Evolutionary conservation across 169 alveolate species (phyloP), one percentile per base, ranked within the genome.

Genomic region (Babesia gibsoni): DNA sequence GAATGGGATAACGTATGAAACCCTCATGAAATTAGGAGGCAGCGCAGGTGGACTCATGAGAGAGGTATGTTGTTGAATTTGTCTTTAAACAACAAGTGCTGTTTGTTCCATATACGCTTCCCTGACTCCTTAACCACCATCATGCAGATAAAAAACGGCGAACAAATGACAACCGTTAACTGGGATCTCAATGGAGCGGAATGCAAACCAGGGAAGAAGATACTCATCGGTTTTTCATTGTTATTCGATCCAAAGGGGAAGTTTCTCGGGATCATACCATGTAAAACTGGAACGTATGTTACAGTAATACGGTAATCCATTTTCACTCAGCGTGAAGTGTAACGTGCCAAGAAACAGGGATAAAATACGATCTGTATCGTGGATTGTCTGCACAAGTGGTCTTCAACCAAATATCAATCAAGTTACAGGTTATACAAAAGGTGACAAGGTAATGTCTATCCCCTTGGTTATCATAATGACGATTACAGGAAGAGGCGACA

Each of bases 1-100:
- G 37, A 79, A 79, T 25, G 88, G 88, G 5, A 66, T 63, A 29
- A 61, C 75, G n/a, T 79, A 79, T 25, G 83, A 79, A 64, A 42
- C 39, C 36, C 53, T 79, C 9, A 45, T 52, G 41, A 37, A 36
- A 50, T 48, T 79, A 25, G 63, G 33, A n/a, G 88, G 80, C 30
- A 48, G 59, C 36, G 16, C n/a, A 12, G 58, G 45, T 30, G 70
- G 75, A 10, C 58, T 77, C 25, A 42, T 50, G 33, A 68, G 18
- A 27, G 86, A 67, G 63, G 82, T 77, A 52, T 25, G 57, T 54
- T 7, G 27, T 7, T 16, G 9, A 18, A 8, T 23, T 20, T n/a
- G 41, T 2, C 41, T 23, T 5, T 5, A 7, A 5, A 41, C 3
- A 6, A 27, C 1, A 9, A 7, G 45, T 5, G 22, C 22, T 9